These are phyloP conservation scores for Rhizoclosmatium sp. DNA, from an alignment of 192 early-diverging fungal species.

Conservation along the genomic window DNA sequence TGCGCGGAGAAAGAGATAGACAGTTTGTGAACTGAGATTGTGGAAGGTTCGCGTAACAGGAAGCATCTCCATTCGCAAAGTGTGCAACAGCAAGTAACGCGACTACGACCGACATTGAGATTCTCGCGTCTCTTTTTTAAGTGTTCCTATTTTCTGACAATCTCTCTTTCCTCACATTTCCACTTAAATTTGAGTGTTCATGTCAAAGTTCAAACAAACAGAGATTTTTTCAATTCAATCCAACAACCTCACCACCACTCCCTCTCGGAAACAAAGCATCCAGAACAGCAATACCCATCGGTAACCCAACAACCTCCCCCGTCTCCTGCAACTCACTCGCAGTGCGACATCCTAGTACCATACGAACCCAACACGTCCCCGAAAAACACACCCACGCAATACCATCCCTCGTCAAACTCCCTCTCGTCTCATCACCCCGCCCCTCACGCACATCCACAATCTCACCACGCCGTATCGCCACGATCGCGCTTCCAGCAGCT, in stretches of 20 bases:
- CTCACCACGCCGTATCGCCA: too few relatives aligned
- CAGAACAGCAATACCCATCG: background rate
- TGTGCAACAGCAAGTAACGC: too few relatives aligned
- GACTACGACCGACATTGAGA: too few relatives aligned
- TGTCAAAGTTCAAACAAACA: too few relatives aligned
- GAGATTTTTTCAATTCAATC: slow-evolving; percentile 14
- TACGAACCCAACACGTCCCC: background rate
- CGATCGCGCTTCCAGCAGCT: too few relatives aligned
- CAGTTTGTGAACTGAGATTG: slow-evolving; percentile 26
- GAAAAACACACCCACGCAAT: background rate
- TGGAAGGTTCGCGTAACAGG: slow-evolving; percentile 17
- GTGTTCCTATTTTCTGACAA: too few relatives aligned
- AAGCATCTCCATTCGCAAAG: background rate
- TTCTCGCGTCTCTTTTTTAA: too few relatives aligned
- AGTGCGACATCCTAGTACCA: background rate
- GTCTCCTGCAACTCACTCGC: slow-evolving; percentile 22
- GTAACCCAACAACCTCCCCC: slow-evolving; percentile 8
- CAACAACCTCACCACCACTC: slow-evolving; percentile 18
- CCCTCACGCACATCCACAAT: too few relatives aligned
- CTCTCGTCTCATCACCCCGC: too few relatives aligned
- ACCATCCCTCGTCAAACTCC: too few relatives aligned
- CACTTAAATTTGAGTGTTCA: too few relatives aligned
- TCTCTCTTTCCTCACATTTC: too few relatives aligned
- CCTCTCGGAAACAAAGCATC: slow-evolving; percentile 28
- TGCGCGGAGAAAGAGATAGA: background rate